These are phyloP conservation scores for Nepenthes gracilis DNA, from an alignment of 148 eudicot species.

Conservation along the genomic window DNA sequence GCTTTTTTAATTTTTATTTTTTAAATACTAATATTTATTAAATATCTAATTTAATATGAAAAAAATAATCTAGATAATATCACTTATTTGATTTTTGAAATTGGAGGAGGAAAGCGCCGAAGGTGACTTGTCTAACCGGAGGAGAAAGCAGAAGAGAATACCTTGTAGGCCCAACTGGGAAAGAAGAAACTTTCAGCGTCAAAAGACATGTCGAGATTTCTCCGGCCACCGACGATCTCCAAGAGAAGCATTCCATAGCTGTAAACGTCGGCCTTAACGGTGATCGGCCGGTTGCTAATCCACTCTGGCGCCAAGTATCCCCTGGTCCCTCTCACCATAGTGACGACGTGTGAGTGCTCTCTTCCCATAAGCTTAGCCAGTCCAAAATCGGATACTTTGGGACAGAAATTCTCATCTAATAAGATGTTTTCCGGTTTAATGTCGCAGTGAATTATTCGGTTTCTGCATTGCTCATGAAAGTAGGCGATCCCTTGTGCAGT, in stretches of 20 bases:
- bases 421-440: slow-evolving; percentile 93
- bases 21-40: too few relatives aligned
- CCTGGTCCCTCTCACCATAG: slow-evolving; percentile 94
- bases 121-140: too few relatives aligned
- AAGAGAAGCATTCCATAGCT: slow-evolving; percentile 88
- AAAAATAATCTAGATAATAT: too few relatives aligned
- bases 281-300: slow-evolving; percentile 85
- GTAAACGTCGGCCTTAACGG: slow-evolving; percentile 88
- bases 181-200: slow-evolving; percentile 72
- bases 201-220: slow-evolving; percentile 78
- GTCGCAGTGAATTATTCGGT: slow-evolving; percentile 86
- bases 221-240: slow-evolving; percentile 83
- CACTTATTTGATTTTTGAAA: too few relatives aligned
- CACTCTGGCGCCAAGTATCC: slow-evolving; percentile 96
- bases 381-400: slow-evolving; percentile 89
- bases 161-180: slow-evolving; percentile 95
- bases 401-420: slow-evolving; percentile 70
- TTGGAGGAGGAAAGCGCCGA: too few relatives aligned
- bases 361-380: slow-evolving; percentile 80
- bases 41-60: too few relatives aligned
- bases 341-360: slow-evolving; percentile 74
- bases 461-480: slow-evolving; percentile 89
- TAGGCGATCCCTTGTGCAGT: slow-evolving; percentile 93
- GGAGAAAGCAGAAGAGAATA: slow-evolving; percentile 7
- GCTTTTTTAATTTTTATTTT: too few relatives aligned